phyloP scores from a whole-genome alignment of 331 rosid species.

The Phaseolus coccineus region DNA sequence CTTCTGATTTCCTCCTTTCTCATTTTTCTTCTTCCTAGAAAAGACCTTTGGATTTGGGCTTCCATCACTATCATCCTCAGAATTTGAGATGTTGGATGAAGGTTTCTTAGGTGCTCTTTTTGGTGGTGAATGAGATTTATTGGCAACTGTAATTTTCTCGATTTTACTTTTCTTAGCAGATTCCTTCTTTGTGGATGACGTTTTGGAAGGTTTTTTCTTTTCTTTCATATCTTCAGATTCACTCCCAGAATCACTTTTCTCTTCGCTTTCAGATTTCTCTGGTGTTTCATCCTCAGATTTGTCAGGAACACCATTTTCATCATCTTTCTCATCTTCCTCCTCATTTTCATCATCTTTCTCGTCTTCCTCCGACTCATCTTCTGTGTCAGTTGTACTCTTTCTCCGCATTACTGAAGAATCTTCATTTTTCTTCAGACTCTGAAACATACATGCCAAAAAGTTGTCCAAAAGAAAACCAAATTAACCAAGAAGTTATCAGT shows the following conservation, averaged over 20 bases:
- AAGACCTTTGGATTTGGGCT: constrained; percentile 68
- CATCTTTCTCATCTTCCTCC: constrained; percentile 63
- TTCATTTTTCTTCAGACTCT: constrained; percentile 71
- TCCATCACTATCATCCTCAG: constrained; percentile 66
- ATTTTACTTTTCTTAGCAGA: constrained; percentile 62
- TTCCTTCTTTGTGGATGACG: constrained; percentile 67
- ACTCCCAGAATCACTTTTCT: constrained; percentile 66
- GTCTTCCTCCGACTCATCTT: constrained; percentile 64
- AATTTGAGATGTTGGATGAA: constrained; percentile 53
- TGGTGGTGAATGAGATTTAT: constrained; percentile 61
- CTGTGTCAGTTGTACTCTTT: constrained; percentile 67
- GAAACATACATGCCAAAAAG: constrained; percentile 33
- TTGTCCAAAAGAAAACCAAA: constrained; percentile 18
- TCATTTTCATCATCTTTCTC: constrained; percentile 71
- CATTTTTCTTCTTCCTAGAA: constrained; percentile 82
- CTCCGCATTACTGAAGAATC: constrained; percentile 59
- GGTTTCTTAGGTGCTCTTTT: constrained; percentile 63
- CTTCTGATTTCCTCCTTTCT: constrained; percentile 60
- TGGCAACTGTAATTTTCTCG: constrained; percentile 56
- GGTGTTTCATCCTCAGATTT: constrained; percentile 79
- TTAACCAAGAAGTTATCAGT: constrained; percentile 2
- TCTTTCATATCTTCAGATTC: constrained; percentile 75
- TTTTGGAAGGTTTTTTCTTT: constrained; percentile 54
- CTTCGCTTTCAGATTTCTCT: constrained; percentile 75
- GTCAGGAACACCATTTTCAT: constrained; percentile 68